These are phyloP conservation scores for Talaromyces piceae DNA, from an alignment of 2,329 filamentous ascomycete genomes.

Conservation along the genomic window DNA sequence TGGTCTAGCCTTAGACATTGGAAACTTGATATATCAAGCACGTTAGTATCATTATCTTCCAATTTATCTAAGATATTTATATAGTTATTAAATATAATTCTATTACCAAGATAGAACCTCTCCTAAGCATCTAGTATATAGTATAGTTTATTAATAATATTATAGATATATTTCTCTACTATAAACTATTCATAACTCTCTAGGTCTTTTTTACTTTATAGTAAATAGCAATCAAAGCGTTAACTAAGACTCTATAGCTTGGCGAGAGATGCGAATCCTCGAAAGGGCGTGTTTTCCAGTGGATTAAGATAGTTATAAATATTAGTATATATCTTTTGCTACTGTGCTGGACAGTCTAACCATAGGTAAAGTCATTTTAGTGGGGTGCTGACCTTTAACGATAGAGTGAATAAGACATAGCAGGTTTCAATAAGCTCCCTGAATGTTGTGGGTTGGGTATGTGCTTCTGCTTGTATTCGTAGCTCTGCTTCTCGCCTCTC, in stretches of 20 bases:
- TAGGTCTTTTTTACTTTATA: constrained; percentile 3
- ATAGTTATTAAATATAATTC: constrained; percentile 17
- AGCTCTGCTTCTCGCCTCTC: background rate
- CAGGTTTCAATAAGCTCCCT: constrained; percentile 15
- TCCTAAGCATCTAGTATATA: constrained; percentile 16
- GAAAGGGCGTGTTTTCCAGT: constrained; percentile 8
- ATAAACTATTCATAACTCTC: constrained; percentile 15
- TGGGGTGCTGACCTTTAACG: constrained; percentile 14
- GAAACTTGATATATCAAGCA: background rate
- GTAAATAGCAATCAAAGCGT: constrained; percentile 5
- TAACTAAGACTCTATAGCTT: constrained; percentile 13
- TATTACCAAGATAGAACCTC: constrained; percentile 16
- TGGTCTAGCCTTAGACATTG: constrained; percentile 12
- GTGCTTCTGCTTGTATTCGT: constrained; percentile 6
- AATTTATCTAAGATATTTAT: constrained; percentile 14
- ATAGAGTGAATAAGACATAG: constrained; percentile 16
- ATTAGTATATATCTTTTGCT: constrained; percentile 16
- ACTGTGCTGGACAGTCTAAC: constrained; percentile 16
- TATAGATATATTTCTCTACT: constrained; percentile 14
- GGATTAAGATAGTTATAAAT: constrained; percentile 15
- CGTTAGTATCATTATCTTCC: background rate
- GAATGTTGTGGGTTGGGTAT: constrained; percentile 15
- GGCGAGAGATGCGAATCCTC: constrained; percentile 14
- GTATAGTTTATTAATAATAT: constrained; percentile 14
- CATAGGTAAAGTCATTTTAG: constrained; percentile 17